Conservation (phyloP, 768 basidiomycete genomes). For the Asterophora parasitica region DNA sequence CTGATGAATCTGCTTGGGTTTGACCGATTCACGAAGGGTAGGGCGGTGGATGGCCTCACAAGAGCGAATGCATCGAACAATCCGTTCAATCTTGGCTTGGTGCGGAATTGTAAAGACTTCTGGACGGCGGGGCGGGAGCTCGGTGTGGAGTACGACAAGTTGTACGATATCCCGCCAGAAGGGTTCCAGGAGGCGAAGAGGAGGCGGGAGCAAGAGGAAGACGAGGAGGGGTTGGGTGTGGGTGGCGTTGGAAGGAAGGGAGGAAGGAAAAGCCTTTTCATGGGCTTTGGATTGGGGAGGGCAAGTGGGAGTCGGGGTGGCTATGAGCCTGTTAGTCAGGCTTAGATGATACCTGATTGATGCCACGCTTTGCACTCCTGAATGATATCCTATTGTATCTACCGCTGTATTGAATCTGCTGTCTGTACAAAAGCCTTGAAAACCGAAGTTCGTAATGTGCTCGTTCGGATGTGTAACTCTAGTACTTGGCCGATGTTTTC, state of each 20-base stretch:
- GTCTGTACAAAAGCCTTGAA: too few species aligned
- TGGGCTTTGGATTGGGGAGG: conserved; percentile 48
- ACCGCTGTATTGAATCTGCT: too few species aligned
- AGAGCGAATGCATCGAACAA: conserved; percentile 74
- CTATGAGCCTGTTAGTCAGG: conserved; percentile 68
- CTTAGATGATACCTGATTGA: conserved; percentile 22
- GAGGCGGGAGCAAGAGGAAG: conserved; percentile 55
- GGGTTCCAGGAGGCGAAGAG: conserved; percentile 76
- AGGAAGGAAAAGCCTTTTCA: conserved; percentile 48
- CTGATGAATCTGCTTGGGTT: conserved; percentile 88
- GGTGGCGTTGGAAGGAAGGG: conserved; percentile 23
- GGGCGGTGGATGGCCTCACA: conserved; percentile 82
- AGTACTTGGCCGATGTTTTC: too few species aligned
- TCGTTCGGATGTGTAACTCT: too few species aligned
- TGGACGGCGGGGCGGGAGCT: conserved; percentile 84
- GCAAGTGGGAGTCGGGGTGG: conserved; percentile 47
- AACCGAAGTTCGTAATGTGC: too few species aligned
- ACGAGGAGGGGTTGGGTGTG: conserved; percentile 34
- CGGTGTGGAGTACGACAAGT: conserved; percentile 83
- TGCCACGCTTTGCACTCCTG: too few species aligned
- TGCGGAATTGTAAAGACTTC: conserved; percentile 86
- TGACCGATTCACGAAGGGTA: conserved; percentile 90
- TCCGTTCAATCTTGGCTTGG: conserved; percentile 84
- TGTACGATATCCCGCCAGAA: conserved; percentile 87
- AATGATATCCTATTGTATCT: too few species aligned